Base-by-base conservation (phyloP, 176 grass and related monocot species). In the Zoysia pacifica region DNA sequence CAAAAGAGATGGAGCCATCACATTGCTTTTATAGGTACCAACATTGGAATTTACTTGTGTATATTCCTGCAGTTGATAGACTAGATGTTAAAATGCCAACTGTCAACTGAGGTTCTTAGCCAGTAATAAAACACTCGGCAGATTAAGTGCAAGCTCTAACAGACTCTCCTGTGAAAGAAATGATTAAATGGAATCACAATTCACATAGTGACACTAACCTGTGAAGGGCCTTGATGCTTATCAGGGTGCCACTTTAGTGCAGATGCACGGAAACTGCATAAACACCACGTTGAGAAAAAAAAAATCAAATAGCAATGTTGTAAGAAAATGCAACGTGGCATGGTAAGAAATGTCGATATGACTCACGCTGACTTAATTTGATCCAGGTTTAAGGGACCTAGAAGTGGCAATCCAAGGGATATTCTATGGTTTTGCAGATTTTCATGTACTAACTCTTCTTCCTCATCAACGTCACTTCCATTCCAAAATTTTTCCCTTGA, bases 161-260 rank as follows among this genome's bases (percentile, higher is more conserved):
- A 62, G 9, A 36, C 7, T 10, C 9, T 72, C 20, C 42, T 20
- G 47, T 3, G 45, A 62, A 6, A 72, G 1, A 66, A 49, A 52
- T 66, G 15, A 56, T 36, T 12, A 40, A 13, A 68, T 18, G 44
- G 48, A 75, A 49, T 62, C 9, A 82, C 3, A 64, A 8, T 36
- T 39, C 3, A 35, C 39, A 48, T 1, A 41, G 50, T 51, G 47
- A 13, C 16, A 80, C 71, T 47, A 64, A 97, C 94, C 91, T 94
- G 84, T 70, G 83, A 94, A 78, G 89, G 47, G 28, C 91, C 91
- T 81, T 91, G 84, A 87, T 97, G 91, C 69, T 94, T 97, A 62
- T 97, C 87, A 2, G 94, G 94, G 69, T 97, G 94, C 94, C 94
- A 97, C 62, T 89, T 94, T 75, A 97, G 93, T 83, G 91, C 94